These are phyloP conservation scores for Knoxdaviesia proteae DNA, from an alignment of 2,329 filamentous ascomycete genomes.

Conservation along the genomic window DNA sequence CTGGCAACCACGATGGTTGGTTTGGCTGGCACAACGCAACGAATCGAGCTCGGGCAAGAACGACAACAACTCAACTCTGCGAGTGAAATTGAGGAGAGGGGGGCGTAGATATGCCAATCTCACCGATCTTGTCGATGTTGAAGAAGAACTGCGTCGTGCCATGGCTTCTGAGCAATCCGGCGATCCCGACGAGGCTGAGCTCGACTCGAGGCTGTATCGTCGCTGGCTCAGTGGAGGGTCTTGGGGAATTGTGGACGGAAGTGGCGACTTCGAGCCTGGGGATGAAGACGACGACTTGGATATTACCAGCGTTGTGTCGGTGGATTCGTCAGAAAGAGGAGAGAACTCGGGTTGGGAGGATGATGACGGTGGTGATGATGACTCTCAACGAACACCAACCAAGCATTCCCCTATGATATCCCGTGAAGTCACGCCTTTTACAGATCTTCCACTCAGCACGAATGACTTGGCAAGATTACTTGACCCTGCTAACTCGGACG, in stretches of 20 bases:
- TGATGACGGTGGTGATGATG: conserved; percentile 25
- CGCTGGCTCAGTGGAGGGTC: conserved; percentile 73
- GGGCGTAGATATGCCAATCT: neutral
- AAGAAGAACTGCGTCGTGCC: conserved; percentile 51
- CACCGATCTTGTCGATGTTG: conserved; percentile 54
- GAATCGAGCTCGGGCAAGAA: no score
- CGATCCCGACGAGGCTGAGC: conserved; percentile 34
- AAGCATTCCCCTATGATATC: conserved; percentile 3
- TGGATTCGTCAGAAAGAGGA: conserved; percentile 11
- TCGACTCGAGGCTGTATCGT: conserved; percentile 57
- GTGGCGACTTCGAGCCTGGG: conserved; percentile 51
- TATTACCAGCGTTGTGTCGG: conserved; percentile 60
- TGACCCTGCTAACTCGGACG: conserved; percentile 56
- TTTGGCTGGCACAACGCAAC: no score
- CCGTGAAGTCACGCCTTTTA: conserved; percentile 33
- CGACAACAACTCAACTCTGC: no score
- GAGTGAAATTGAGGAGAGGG: no score
- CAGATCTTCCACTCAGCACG: conserved; percentile 43
- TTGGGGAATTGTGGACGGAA: conserved; percentile 67
- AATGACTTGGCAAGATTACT: conserved; percentile 59
- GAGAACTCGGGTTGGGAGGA: conserved; percentile 10
- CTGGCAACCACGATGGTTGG: no score
- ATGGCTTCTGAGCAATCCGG: conserved; percentile 16
- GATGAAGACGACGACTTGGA: conserved; percentile 42
- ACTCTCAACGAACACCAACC: conserved; percentile 39